A percentile compares a stretch with the other conserved stretches of the same genome.
Conservation (phyloP, 495 filamentous ascomycete genomes). For the Hypoxylon lienhwacheense region DNA sequence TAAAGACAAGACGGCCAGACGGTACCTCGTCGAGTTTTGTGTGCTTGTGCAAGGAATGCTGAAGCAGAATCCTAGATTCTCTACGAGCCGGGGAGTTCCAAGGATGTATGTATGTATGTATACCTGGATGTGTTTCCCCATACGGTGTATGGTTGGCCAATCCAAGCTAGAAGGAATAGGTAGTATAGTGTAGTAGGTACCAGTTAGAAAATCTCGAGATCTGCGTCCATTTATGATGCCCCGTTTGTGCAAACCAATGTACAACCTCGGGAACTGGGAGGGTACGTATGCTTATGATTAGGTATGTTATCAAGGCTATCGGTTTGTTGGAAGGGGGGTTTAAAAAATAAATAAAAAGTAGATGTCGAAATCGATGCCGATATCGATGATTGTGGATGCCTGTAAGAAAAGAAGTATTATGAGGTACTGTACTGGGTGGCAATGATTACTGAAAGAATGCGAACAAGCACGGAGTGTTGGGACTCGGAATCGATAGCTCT, state of each 20-base stretch:
- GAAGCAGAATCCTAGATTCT: constrained; percentile 17
- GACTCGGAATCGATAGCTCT: constrained; percentile 2
- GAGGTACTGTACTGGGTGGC: not conserved
- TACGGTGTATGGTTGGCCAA: no score
- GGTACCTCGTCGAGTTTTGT: constrained; percentile 3
- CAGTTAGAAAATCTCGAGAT: no score
- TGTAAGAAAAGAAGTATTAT: not conserved
- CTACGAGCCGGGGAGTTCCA: constrained; percentile 21
- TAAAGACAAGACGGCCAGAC: constrained; percentile 13
- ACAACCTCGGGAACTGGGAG: no score
- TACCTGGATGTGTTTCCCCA: no score
- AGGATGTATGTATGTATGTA: not conserved
- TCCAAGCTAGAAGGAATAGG: no score
- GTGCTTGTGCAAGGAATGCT: constrained; percentile 37
- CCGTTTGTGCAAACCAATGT: no score
- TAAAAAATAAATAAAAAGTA: no score
- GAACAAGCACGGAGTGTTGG: not conserved
- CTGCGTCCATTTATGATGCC: no score
- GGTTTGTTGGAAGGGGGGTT: no score
- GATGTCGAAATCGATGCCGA: not conserved
- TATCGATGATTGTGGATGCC: not conserved
- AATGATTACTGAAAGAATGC: constrained; percentile 4
- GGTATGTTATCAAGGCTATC: no score
- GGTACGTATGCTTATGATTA: no score
- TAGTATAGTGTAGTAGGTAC: no score